Percentiles rank a stretch among this genome's conserved stretches.
These are phyloP conservation scores for Entophlyctis luteolus DNA, from an alignment of 192 early-diverging fungal species.

Conservation along the genomic window DNA sequence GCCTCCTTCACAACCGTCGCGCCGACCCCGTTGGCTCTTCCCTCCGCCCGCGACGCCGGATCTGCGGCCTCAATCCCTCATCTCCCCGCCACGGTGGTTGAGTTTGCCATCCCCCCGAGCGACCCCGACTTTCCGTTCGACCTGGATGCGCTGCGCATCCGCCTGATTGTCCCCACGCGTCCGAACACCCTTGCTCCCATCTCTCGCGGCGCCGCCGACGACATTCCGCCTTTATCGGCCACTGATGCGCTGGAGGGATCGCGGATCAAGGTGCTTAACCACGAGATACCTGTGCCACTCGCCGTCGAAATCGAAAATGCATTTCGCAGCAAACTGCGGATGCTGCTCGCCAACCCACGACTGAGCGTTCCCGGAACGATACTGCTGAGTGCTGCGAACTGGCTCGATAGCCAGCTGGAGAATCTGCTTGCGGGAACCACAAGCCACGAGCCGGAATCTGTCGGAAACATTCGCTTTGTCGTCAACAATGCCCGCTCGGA, in stretches of 20 bases:
- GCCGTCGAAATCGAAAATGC: conserved; percentile 16
- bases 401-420: conserved; percentile 61
- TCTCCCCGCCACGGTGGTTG: conserved; percentile 6
- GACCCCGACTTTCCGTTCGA: conserved; percentile 31
- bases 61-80: neutral
- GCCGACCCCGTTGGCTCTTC: neutral
- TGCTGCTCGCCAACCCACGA: neutral
- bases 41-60: neutral
- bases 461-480: conserved; percentile 8
- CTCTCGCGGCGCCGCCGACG: neutral
- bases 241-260: neutral
- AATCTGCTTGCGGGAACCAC: conserved; percentile 31
- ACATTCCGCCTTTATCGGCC: neutral
- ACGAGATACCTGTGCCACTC: conserved; percentile 5
- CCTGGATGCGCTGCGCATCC: conserved; percentile 5
- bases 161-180: conserved; percentile 4
- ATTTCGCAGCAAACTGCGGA: neutral
- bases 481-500: conserved; percentile 11
- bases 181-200: neutral
- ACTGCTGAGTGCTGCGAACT: conserved; percentile 44
- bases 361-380: neutral
- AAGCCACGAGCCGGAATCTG: neutral
- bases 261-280: conserved; percentile 16
- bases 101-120: conserved; percentile 5
- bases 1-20: neutral